Conservation (phyloP, 2,329 filamentous ascomycete species). For the Akanthomyces lecanii region DNA sequence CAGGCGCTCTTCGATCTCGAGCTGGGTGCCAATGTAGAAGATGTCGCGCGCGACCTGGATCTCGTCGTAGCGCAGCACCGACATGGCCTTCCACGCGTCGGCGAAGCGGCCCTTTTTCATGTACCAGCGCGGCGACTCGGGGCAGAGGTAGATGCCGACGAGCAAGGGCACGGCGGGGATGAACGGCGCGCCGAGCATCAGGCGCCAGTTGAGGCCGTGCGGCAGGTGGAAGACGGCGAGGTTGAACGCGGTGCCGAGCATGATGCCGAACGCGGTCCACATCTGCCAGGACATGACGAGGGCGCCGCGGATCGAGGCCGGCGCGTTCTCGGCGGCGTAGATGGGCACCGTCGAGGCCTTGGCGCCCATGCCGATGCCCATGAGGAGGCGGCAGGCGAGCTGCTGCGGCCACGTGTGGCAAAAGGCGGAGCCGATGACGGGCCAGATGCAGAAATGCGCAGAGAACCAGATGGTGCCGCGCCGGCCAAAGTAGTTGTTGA, state of each 20-base stretch:
- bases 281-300: constrained; percentile 80
- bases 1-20: constrained; percentile 55
- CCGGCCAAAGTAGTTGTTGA: constrained; percentile 44
- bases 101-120: constrained; percentile 62
- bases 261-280: constrained; percentile 61
- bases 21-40: constrained; percentile 62
- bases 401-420: constrained; percentile 69
- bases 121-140: constrained; percentile 61
- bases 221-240: constrained; percentile 23
- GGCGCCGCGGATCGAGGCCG: constrained; percentile 65
- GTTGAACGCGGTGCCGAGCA: constrained; percentile 44
- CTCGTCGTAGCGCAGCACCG: constrained; percentile 47
- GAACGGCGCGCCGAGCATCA: constrained; percentile 62
- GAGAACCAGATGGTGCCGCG: constrained; percentile 64
- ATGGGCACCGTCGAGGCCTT: constrained; percentile 73
- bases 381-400: constrained; percentile 64
- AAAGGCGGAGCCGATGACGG: constrained; percentile 66
- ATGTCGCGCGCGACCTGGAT: constrained; percentile 58
- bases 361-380: constrained; percentile 74
- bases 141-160: constrained; percentile 60
- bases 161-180: constrained; percentile 54
- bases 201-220: constrained; percentile 57
- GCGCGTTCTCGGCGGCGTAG: constrained; percentile 70
- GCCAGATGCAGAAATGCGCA: constrained; percentile 66
- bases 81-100: constrained; percentile 55